Conservation (phyloP, 495 filamentous ascomycete genomes). For the Xylaria nigripes region DNA sequence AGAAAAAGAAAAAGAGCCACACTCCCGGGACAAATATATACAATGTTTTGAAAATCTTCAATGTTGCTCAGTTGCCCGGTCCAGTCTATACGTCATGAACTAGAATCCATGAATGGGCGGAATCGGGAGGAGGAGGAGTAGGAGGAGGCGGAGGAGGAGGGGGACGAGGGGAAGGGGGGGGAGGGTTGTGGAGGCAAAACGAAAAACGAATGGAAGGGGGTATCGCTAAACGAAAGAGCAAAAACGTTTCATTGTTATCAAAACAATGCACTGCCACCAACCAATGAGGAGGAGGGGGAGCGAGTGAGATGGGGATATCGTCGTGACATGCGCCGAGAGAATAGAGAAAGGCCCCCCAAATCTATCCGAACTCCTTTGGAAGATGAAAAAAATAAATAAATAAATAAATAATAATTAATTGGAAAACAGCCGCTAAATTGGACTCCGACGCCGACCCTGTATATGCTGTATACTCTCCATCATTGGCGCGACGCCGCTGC, state of each 20-base stretch:
- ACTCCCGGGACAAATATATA: neutral
- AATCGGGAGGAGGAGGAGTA: neutral
- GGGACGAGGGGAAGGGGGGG: neutral
- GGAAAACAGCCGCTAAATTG: neutral
- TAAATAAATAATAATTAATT: neutral
- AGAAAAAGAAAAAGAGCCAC: neutral
- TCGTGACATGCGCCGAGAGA: conserved; percentile 16
- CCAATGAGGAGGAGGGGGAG: neutral
- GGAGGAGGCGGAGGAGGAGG: neutral
- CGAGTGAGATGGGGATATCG: neutral
- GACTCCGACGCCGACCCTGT: neutral
- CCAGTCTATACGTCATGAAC: conserved; percentile 25
- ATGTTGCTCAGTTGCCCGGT: conserved; percentile 20
- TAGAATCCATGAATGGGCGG: conserved; percentile 8
- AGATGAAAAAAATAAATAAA: conserved; percentile 13
- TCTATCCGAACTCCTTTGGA: conserved; percentile 21
- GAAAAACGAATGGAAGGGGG: conserved; percentile 11
- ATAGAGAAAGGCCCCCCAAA: conserved; percentile 11
- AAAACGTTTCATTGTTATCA: neutral
- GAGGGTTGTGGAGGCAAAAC: conserved; percentile 10
- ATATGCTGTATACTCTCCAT: neutral
- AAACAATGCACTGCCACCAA: neutral
- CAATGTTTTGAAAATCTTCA: neutral
- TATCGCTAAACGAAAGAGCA: conserved; percentile 1
- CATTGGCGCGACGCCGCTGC: neutral